Conservation (phyloP, 768 basidiomycete species). For the Cantharellus anzutake region DNA sequence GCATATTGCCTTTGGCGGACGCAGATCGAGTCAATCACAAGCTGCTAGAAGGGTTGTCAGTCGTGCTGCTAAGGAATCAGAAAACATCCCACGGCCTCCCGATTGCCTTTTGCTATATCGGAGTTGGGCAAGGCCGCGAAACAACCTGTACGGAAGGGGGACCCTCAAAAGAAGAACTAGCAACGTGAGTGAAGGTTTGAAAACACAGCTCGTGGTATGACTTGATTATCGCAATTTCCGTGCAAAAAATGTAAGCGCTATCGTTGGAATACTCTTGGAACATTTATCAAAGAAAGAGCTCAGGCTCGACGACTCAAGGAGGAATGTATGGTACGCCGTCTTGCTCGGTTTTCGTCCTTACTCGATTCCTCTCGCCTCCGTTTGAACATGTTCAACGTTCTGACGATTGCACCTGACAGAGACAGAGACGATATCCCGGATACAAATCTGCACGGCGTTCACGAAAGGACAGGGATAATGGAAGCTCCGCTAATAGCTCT, state of each 20-base stretch:
- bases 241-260: not conserved
- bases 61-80: constrained; percentile 13
- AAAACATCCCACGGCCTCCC: constrained; percentile 14
- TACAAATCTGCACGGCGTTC: not conserved
- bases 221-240: not conserved
- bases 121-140: not conserved
- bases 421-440: not conserved
- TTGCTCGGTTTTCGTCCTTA: not conserved
- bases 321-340: not conserved
- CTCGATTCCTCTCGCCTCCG: not conserved
- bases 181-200: not conserved
- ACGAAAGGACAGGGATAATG: not conserved
- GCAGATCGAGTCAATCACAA: not conserved
- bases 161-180: not conserved
- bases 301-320: not conserved
- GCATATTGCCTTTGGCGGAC: not conserved
- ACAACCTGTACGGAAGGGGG: not conserved
- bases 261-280: not conserved
- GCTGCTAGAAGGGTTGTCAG: constrained; percentile 7
- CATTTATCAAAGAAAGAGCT: not conserved
- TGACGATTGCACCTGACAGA: not conserved
- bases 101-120: constrained; percentile 15
- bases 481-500: not conserved
- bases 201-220: too few species aligned
- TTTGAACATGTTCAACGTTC: not conserved